phyloP scores from a whole-genome alignment of 2,329 filamentous ascomycete genomes.

The Ophiocordyceps camponoti-leonardi region DNA sequence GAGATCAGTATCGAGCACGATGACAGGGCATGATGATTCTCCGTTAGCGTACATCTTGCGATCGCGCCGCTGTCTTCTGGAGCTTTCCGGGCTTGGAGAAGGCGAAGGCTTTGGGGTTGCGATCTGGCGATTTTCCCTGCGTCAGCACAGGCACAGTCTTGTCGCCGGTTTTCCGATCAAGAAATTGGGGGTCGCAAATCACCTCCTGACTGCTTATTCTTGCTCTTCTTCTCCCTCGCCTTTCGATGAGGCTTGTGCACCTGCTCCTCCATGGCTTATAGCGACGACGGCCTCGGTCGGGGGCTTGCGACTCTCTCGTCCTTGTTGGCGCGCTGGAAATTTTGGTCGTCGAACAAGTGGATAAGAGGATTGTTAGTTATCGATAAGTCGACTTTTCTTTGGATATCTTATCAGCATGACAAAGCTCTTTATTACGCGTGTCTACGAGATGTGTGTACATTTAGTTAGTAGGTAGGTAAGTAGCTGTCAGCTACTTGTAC shows the following conservation, averaged over 20 bases:
- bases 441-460: too few relatives aligned
- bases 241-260: constrained; percentile 71
- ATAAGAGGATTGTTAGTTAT: not conserved
- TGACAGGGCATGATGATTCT: not conserved
- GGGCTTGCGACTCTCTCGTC: not conserved
- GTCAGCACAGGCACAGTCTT: constrained; percentile 5
- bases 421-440: too few relatives aligned
- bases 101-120: constrained; percentile 82
- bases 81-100: constrained; percentile 68
- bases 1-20: not conserved
- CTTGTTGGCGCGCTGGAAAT: not conserved
- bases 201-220: constrained; percentile 42
- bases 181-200: constrained; percentile 5
- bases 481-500: too few relatives aligned
- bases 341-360: not conserved
- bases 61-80: constrained; percentile 55
- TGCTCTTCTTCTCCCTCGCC: constrained; percentile 75
- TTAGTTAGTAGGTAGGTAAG: too few relatives aligned
- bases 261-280: constrained; percentile 62
- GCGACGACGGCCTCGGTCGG: not conserved
- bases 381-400: not conserved
- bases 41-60: constrained; percentile 42
- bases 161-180: not conserved
- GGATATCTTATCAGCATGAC: too few relatives aligned
- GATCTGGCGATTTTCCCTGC: constrained; percentile 25